These are phyloP conservation scores for Cucumis variabilis DNA, from an alignment of 331 rosid genomes.

Conservation along the genomic window DNA sequence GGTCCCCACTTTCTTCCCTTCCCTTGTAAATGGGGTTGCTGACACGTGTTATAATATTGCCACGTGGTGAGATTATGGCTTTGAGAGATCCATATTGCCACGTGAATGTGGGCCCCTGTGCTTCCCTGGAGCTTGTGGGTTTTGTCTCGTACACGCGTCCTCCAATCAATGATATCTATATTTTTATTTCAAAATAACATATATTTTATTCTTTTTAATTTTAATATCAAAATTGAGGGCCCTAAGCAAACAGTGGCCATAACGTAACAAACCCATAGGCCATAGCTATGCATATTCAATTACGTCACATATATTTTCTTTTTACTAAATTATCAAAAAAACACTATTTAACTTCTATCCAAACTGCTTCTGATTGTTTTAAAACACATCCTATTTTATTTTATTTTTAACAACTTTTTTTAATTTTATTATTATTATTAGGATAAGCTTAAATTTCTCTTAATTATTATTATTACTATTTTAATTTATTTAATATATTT, in stretches of 20 bases:
- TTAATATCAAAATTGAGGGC: neutral
- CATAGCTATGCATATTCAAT: neutral
- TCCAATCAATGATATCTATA: neutral
- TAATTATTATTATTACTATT: too few relatives aligned
- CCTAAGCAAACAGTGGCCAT: neutral
- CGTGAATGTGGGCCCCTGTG: constrained; percentile 3
- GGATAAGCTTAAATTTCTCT: too few relatives aligned
- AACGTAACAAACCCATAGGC: neutral
- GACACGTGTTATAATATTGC: neutral
- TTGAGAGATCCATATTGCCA: neutral
- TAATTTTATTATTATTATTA: too few relatives aligned
- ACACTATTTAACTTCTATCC: too few relatives aligned
- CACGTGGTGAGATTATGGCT: neutral
- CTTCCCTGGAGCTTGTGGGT: neutral
- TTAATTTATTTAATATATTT: too few relatives aligned
- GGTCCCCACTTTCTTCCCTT: constrained; percentile 12
- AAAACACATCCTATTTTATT: too few relatives aligned
- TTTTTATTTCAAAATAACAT: neutral
- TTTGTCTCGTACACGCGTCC: constrained; percentile 11
- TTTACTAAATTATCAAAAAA: too few relatives aligned
- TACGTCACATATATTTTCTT: too few relatives aligned
- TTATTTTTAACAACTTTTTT: too few relatives aligned
- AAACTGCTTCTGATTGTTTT: too few relatives aligned
- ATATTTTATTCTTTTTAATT: too few relatives aligned
- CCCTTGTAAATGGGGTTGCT: neutral